Percentiles rank a stretch among this genome's conserved stretches.
Evolutionary conservation across 352 stramenopile genomes (phyloP).

Genomic region (Phytopythium chamaehyphon): DNA sequence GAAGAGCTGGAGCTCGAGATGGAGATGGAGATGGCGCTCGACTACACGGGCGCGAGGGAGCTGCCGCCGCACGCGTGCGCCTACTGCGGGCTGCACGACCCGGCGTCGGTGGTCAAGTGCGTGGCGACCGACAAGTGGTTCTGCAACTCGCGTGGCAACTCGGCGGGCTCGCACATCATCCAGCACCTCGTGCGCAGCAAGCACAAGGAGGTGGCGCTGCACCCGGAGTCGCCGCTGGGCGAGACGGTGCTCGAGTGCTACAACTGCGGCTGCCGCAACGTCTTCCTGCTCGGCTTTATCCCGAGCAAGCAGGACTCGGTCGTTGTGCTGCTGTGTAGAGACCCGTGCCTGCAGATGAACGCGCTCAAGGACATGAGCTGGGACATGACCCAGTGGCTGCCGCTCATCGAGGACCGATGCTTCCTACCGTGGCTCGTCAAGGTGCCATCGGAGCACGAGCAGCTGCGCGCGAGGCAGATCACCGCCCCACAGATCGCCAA

Average conservation of each 20-base stretch:
- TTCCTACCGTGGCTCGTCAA: slow-evolving; percentile 98
- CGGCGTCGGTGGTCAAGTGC: slow-evolving; percentile 95
- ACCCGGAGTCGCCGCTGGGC: slow-evolving; percentile 95
- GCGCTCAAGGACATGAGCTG: slow-evolving; percentile 99
- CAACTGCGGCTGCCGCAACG: slow-evolving; percentile 98
- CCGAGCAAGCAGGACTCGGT: slow-evolving; percentile 95
- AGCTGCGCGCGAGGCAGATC: slow-evolving; percentile 93
- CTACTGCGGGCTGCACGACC: slow-evolving; percentile 98
- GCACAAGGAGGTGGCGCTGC: slow-evolving; percentile 87
- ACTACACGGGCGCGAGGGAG: slow-evolving; percentile 65
- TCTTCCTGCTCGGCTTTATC: slow-evolving; percentile 98
- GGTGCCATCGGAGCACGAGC: slow-evolving; percentile 88
- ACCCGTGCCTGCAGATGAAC: slow-evolving; percentile 95
- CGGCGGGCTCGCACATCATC: slow-evolving; percentile 95
- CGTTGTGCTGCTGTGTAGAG: slow-evolving; percentile 97
- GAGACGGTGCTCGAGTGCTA: slow-evolving; percentile 99
- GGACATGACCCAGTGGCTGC: slow-evolving; percentile 98
- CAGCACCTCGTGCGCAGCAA: slow-evolving; percentile 96
- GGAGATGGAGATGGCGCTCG: too few relatives aligned
- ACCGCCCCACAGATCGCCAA: slow-evolving; percentile 89
- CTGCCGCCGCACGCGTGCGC: slow-evolving; percentile 91
- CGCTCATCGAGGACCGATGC: slow-evolving; percentile 96
- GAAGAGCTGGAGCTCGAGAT: slow-evolving; percentile 61
- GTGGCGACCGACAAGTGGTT: slow-evolving; percentile 97
- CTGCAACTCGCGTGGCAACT: slow-evolving; percentile 96